Percentiles rank a stretch among this genome's conserved stretches.
Conservation (phyloP, 2,329 filamentous ascomycete species). For the Ceratocystis cacaofunesta region DNA sequence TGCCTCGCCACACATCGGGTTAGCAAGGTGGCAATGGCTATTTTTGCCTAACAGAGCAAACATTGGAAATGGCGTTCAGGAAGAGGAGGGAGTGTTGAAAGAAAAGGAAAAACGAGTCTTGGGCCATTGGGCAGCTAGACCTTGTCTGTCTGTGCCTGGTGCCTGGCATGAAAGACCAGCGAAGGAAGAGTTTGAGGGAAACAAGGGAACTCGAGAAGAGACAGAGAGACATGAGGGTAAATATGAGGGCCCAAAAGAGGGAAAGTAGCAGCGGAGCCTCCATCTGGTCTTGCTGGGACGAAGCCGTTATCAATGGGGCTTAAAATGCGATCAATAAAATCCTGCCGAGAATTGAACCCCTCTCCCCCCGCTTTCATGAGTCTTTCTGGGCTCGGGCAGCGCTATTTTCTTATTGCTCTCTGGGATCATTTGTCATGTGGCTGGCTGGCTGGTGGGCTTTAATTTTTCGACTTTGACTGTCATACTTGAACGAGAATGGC, state of each 20-base stretch:
- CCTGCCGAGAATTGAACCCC: background rate
- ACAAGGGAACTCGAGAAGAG: background rate
- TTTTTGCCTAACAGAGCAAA: background rate
- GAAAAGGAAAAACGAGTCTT: background rate
- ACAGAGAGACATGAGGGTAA: background rate
- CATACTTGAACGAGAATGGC: background rate
- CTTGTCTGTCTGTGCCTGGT: background rate
- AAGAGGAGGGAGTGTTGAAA: background rate
- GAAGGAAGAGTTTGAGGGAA: background rate
- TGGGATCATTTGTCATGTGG: background rate
- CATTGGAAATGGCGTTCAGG: background rate
- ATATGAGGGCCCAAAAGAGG: background rate
- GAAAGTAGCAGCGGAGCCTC: background rate
- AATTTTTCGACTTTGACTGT: background rate
- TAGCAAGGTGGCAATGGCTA: background rate
- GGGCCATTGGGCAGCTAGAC: background rate
- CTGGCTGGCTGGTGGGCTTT: background rate
- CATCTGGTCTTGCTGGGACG: background rate
- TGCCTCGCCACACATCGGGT: background rate
- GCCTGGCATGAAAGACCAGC: background rate
- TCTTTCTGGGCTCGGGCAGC: background rate
- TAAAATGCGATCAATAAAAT: background rate
- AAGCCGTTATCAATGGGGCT: background rate
- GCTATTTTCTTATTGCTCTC: background rate
- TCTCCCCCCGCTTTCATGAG: background rate